phyloP scores from a whole-genome alignment of 495 filamentous ascomycete species.

The Xylaria longipes region DNA sequence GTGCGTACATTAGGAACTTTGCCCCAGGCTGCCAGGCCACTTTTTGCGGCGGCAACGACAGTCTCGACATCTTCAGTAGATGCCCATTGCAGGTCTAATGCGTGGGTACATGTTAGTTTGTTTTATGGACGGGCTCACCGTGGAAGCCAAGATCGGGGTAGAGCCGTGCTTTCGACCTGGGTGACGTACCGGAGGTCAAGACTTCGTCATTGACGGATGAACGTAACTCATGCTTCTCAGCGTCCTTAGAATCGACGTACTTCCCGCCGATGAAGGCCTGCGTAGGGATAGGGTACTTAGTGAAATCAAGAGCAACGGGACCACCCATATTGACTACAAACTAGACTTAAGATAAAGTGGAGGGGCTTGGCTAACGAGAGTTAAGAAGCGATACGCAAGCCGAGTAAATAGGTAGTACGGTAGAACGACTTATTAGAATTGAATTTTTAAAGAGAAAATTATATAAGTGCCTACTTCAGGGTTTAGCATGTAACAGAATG shows the following conservation, averaged over 20 bases:
- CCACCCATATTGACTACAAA: background rate
- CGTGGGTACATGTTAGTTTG: background rate
- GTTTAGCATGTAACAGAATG: background rate
- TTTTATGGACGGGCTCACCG: background rate
- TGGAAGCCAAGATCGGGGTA: background rate
- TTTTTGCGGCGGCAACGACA: conserved; percentile 65
- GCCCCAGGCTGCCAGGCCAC: conserved; percentile 65
- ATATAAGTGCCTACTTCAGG: background rate
- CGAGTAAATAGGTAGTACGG: background rate
- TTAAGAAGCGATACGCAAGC: background rate
- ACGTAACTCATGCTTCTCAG: conserved; percentile 16
- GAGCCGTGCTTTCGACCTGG: background rate
- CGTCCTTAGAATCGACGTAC: conserved; percentile 2
- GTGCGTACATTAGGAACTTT: conserved; percentile 37
- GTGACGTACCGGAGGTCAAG: conserved; percentile 17
- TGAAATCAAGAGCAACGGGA: conserved; percentile 18
- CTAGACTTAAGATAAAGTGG: background rate
- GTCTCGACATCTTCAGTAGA: conserved; percentile 56
- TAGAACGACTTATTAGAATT: background rate
- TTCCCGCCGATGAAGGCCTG: conserved; percentile 20
- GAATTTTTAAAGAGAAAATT: background rate
- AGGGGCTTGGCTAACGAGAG: background rate
- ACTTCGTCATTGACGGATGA: conserved; percentile 23
- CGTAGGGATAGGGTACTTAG: conserved; percentile 18
- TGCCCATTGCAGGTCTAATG: conserved; percentile 20